Evolutionary conservation across 805 yeast species (phyloP), one percentile per base, ranked within the genome.

Genomic region (Yamadazyma kitorensis): DNA sequence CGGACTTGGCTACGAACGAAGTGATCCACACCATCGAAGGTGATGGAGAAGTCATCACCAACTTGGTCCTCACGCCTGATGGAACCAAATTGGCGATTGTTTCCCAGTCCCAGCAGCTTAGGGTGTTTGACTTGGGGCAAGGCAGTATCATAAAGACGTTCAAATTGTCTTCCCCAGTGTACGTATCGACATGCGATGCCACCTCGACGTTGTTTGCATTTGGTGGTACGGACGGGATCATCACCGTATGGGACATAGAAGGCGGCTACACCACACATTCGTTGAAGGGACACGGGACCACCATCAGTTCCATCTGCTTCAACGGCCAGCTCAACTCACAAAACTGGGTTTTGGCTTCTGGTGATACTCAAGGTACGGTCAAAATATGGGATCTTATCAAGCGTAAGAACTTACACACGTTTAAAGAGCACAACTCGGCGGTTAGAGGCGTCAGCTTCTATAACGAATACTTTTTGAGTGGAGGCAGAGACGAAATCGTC

Each of bases 171-270:
- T 82, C 96, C 1, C 96, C 97, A 1, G 83, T 86, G 2, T 86
- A 85, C 56, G 81, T 87, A 8, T 72, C 87, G 28, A 69, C 82
- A 8, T 76, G 76, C 15, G 98, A 93, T 57, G 55, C 74, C 3
- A 86, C 97, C 0, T 82, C 95, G 2, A 79, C 95, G 3, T 66
- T 93, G 23, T 76, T 89, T 51, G 95, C 96, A 13, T 80, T 93
- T 52, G 99, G 99, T 24, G 88, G 95, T 29, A 84, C 97, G 1
- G 98, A 93, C 58, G 98, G 98, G 30, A 74, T 80, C 26, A 83
- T 89, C 12, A 80, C 86, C 28, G 94, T 93, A 1, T 88, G 95
- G 82, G 99, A 93, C 57, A 72, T 93, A 23, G 89, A 80, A 44
- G 88, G 88, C 22, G 89, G 93, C 1, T 86, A 74, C 45, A 76